phyloP scores from a whole-genome alignment of 1,284 basidiomycete genomes.

The Melampsora larici-populina region DNA sequence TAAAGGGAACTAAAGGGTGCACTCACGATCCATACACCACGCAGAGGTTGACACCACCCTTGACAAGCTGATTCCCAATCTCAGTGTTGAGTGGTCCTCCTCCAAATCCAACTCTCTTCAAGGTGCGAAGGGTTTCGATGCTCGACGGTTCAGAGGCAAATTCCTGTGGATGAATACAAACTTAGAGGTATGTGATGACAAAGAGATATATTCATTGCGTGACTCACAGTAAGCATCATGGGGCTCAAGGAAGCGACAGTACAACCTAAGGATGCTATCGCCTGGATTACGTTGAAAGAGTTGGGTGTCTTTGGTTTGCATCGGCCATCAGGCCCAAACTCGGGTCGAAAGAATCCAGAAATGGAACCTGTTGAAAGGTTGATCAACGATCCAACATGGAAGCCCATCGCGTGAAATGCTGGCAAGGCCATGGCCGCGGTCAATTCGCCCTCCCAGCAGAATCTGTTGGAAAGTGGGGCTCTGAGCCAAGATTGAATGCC shows the following conservation, averaged over 20 bases:
- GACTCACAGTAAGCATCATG: not conserved
- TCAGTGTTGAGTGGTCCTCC: not conserved
- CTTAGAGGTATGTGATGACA: not conserved
- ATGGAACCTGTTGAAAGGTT: not conserved
- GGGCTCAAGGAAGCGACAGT: not conserved
- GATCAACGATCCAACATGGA: not conserved
- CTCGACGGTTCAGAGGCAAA: not conserved
- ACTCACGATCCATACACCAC: not conserved
- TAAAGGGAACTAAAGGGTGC: not conserved
- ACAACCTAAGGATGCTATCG: not conserved
- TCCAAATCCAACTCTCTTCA: not conserved
- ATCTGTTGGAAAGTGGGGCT: not conserved
- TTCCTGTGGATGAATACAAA: not conserved
- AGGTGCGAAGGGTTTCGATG: not conserved
- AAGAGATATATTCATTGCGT: not conserved
- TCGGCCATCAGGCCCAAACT: not conserved
- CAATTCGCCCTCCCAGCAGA: not conserved
- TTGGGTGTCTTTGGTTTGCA: not conserved
- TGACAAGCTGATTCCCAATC: not conserved
- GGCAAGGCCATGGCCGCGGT: not conserved
- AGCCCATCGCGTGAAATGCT: constrained; percentile 2
- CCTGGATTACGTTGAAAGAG: not conserved
- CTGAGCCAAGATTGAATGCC: not conserved
- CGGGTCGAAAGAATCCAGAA: not conserved
- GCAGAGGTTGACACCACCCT: not conserved